A percentile compares a stretch with the other conserved stretches of the same genome.
These are phyloP conservation scores for Saksenaea oblongispora DNA, from an alignment of 371 early-diverging fungal genomes.

Conservation along the genomic window DNA sequence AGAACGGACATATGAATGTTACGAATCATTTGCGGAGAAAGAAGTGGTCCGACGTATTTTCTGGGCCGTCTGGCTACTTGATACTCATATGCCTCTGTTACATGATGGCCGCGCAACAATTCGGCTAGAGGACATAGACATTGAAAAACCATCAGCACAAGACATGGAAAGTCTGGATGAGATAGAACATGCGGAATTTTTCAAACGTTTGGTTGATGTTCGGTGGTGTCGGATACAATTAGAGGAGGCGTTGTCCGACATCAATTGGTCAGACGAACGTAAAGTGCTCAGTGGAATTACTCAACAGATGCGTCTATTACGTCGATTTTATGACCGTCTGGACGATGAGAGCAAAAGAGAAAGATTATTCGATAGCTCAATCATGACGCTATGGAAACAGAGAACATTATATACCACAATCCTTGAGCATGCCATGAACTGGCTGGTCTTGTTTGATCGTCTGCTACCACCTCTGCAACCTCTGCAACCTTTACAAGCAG, in stretches of 20 bases:
- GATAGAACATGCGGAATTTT: conserved; percentile 13
- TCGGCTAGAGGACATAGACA: conserved; percentile 9
- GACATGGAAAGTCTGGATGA: conserved; percentile 17
- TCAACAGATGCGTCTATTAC: conserved; percentile 21
- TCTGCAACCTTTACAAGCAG: not conserved
- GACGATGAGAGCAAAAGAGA: conserved; percentile 14
- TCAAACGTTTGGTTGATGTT: conserved; percentile 15
- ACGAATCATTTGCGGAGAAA: conserved; percentile 1
- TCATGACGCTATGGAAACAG: conserved; percentile 8
- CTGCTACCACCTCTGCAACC: conserved; percentile 10
- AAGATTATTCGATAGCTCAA: not conserved
- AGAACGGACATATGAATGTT: not conserved
- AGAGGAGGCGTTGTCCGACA: conserved; percentile 2
- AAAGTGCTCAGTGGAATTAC: conserved; percentile 14
- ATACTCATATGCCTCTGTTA: conserved; percentile 22
- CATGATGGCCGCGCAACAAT: conserved; percentile 16
- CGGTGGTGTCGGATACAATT: conserved; percentile 22
- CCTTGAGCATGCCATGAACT: conserved; percentile 22
- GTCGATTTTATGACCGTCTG: conserved; percentile 20
- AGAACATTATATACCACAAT: conserved; percentile 12
- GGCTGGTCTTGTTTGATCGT: conserved; percentile 19
- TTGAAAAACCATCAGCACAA: conserved; percentile 15
- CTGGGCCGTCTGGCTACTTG: conserved; percentile 23
- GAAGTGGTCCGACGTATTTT: conserved; percentile 21
- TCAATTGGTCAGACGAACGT: conserved; percentile 8